Evolutionary conservation across 257 asterid genomes (phyloP).

Genomic region (Solanum pimpinellifolium): DNA sequence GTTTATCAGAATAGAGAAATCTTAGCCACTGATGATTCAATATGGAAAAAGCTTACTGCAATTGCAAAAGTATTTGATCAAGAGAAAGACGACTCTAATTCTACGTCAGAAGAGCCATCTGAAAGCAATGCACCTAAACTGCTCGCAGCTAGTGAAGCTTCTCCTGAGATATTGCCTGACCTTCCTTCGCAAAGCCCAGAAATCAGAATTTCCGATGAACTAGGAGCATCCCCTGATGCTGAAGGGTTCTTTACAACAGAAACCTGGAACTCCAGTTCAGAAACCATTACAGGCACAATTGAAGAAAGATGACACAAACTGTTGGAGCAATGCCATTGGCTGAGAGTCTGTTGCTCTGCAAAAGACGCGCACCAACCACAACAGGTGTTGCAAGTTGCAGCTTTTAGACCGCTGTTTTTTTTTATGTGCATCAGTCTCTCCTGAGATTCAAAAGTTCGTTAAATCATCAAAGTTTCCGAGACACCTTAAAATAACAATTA

Average conservation of each 20-base stretch:
- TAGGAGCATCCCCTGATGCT: slow-evolving; percentile 2
- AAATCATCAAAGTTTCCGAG: too few relatives aligned
- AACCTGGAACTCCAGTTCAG: slow-evolving; percentile 18
- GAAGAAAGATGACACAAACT: neutral
- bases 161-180: neutral
- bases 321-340: too few relatives aligned
- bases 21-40: slow-evolving; percentile 8
- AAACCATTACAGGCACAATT: neutral
- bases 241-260: slow-evolving; percentile 21
- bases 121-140: neutral
- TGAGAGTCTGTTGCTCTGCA: too few relatives aligned
- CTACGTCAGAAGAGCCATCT: neutral
- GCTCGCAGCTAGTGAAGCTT: neutral
- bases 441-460: too few relatives aligned
- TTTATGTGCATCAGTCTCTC: too few relatives aligned
- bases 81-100: slow-evolving; percentile 1
- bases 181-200: slow-evolving; percentile 9
- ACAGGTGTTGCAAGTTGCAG: too few relatives aligned
- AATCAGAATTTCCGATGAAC: neutral
- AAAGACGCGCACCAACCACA: too few relatives aligned
- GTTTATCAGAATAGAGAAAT: slow-evolving; percentile 16
- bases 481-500: too few relatives aligned
- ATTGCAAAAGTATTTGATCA: slow-evolving; percentile 22
- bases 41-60: slow-evolving; percentile 16
- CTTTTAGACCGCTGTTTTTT: too few relatives aligned